These are phyloP conservation scores for Mucor irregularis DNA, from an alignment of 371 early-diverging fungal species.

Conservation along the genomic window DNA sequence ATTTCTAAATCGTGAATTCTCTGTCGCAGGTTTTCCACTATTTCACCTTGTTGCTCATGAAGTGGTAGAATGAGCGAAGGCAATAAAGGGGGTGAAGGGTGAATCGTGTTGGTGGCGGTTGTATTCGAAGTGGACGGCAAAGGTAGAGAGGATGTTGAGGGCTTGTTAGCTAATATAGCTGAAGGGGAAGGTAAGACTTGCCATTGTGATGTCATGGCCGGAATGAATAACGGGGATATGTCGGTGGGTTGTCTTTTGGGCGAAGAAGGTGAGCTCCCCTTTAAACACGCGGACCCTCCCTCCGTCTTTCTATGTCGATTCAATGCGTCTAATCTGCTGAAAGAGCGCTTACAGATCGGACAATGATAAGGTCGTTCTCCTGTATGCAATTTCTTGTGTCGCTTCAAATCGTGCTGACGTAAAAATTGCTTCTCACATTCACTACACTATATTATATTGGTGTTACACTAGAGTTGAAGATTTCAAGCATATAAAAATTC, in stretches of 20 bases:
- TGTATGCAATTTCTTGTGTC: constrained; percentile 76
- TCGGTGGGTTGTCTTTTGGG: background rate
- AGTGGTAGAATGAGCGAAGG: constrained; percentile 15
- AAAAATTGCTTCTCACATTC: constrained; percentile 56
- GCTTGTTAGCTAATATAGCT: too few relatives aligned
- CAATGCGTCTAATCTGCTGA: constrained; percentile 72
- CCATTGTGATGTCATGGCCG: constrained; percentile 31
- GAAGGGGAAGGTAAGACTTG: too few relatives aligned
- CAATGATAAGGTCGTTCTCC: constrained; percentile 70
- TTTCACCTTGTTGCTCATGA: constrained; percentile 7
- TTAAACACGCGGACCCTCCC: constrained; percentile 35
- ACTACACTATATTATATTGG: constrained; percentile 32
- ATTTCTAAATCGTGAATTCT: constrained; percentile 26
- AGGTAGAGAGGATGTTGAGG: constrained; percentile 7
- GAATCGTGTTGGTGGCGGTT: constrained; percentile 8
- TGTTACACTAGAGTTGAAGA: background rate
- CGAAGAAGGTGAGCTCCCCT: constrained; percentile 13
- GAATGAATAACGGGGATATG: constrained; percentile 1
- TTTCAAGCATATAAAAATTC: background rate
- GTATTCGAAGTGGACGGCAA: background rate
- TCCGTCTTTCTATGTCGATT: constrained; percentile 71
- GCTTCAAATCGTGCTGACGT: constrained; percentile 74
- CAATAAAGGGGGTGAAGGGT: constrained; percentile 5
- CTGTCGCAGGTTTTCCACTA: constrained; percentile 17
- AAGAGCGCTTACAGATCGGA: constrained; percentile 53